These are phyloP conservation scores for Boletus coffeatus DNA, from an alignment of 1,284 basidiomycete genomes.

Conservation along the genomic window DNA sequence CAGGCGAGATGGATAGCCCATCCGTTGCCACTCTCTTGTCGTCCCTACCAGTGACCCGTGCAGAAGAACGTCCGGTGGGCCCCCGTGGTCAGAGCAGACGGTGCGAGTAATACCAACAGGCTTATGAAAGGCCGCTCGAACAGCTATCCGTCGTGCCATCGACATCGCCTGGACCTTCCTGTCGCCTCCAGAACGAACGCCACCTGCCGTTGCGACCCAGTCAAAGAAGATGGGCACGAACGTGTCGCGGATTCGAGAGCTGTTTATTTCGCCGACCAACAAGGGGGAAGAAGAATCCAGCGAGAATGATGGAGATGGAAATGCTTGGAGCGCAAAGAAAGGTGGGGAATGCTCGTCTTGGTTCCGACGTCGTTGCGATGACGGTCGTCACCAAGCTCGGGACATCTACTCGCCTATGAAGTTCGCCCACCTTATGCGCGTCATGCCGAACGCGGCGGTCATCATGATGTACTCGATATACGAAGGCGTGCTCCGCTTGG, in stretches of 20 bases:
- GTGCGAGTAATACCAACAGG: background rate
- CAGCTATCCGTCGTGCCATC: background rate
- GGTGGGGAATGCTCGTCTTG: background rate
- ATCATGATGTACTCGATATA: constrained; percentile 96
- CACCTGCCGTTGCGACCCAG: background rate
- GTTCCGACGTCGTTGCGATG: too few species aligned
- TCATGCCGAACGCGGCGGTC: constrained; percentile 95
- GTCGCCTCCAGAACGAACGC: background rate
- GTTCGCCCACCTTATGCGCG: constrained; percentile 87
- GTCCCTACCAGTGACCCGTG: background rate
- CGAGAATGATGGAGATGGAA: background rate
- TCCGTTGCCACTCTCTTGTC: background rate
- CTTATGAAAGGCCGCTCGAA: background rate
- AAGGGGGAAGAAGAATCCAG: background rate
- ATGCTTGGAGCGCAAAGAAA: background rate
- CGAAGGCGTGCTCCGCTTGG: constrained; percentile 69
- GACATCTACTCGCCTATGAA: background rate
- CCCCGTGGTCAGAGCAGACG: background rate
- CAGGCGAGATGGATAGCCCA: too few species aligned
- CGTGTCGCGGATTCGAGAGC: background rate
- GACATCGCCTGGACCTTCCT: constrained; percentile 2
- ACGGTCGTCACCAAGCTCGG: too few species aligned
- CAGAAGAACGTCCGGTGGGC: background rate
- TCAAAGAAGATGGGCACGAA: background rate
- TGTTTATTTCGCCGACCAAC: constrained; percentile 4